Conservation (phyloP, 371 early-diverging fungal species). For the Cokeromyces recurvatus region DNA sequence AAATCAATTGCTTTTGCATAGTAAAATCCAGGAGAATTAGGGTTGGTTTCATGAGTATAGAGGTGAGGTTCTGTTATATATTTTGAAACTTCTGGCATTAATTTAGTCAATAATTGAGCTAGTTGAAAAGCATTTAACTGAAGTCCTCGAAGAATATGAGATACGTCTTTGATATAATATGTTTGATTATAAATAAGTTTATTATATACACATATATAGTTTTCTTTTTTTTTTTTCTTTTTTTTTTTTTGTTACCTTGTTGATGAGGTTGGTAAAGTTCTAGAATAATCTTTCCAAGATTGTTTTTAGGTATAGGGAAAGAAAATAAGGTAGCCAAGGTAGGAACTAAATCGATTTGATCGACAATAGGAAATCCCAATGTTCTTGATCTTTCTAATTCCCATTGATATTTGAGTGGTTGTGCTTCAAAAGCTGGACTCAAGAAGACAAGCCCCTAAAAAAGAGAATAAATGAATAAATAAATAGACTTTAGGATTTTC, state of each 20-base stretch:
- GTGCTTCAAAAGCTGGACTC: slow-evolving; percentile 39
- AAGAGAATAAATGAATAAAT: background rate
- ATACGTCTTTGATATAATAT: too few species aligned
- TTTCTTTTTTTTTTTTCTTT: too few species aligned
- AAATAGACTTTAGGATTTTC: too few species aligned
- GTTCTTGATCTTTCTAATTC: background rate
- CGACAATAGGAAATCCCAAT: slow-evolving; percentile 40
- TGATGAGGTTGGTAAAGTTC: slow-evolving; percentile 59
- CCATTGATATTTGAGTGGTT: slow-evolving; percentile 19
- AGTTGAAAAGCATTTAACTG: slow-evolving; percentile 64
- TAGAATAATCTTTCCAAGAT: slow-evolving; percentile 75
- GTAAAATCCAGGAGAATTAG: too few species aligned
- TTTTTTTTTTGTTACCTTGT: too few species aligned
- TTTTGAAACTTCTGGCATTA: slow-evolving; percentile 7
- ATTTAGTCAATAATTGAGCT: slow-evolving; percentile 19
- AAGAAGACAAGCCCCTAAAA: slow-evolving; percentile 45
- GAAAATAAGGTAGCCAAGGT: slow-evolving; percentile 81
- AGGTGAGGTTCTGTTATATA: too few species aligned
- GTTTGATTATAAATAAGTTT: too few species aligned
- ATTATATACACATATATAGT: too few species aligned
- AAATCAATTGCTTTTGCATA: too few species aligned
- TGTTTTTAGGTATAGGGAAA: slow-evolving; percentile 90
- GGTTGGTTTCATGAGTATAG: too few species aligned
- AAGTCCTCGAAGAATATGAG: slow-evolving; percentile 40
- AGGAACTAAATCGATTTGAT: slow-evolving; percentile 88